Evolutionary conservation across 257 asterid species (phyloP).

Genomic region (Solanum peruvianum): DNA sequence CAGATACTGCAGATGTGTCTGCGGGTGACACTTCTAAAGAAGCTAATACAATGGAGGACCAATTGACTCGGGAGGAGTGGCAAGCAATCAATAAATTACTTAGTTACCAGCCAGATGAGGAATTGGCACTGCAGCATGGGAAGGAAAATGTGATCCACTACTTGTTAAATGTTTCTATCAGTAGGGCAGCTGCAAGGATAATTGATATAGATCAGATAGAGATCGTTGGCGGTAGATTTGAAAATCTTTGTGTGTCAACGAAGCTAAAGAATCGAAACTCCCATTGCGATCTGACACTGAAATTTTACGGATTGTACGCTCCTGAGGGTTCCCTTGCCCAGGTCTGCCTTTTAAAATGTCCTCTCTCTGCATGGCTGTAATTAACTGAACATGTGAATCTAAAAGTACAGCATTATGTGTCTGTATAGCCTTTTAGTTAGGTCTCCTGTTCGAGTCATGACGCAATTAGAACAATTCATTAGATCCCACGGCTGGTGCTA

Average conservation of each 20-base stretch:
- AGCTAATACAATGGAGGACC: constrained; percentile 58
- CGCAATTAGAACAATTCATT: background rate
- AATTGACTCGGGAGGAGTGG: constrained; percentile 94
- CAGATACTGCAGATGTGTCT: constrained; percentile 50
- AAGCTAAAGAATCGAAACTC: constrained; percentile 74
- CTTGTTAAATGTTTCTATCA: constrained; percentile 69
- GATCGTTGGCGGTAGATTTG: constrained; percentile 92
- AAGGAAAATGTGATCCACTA: constrained; percentile 79
- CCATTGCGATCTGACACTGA: constrained; percentile 75
- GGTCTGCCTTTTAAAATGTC: constrained; percentile 29
- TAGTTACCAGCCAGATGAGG: constrained; percentile 91
- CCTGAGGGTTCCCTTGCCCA: constrained; percentile 99
- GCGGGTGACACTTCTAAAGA: constrained; percentile 38
- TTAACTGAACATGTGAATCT: background rate
- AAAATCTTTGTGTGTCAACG: constrained; percentile 73
- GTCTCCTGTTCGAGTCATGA: background rate
- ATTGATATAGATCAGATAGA: constrained; percentile 58
- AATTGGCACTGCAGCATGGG: constrained; percentile 44
- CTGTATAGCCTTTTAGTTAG: background rate
- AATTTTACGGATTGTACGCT: constrained; percentile 81
- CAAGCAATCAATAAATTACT: constrained; percentile 88
- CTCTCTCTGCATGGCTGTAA: background rate
- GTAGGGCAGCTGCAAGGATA: constrained; percentile 85
- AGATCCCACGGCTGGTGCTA: background rate
- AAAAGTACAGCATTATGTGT: background rate